Evolutionary conservation across 305 asterid genomes (phyloP), one percentile per base, ranked within the genome.

Genomic region (Rubia tinctorum): DNA sequence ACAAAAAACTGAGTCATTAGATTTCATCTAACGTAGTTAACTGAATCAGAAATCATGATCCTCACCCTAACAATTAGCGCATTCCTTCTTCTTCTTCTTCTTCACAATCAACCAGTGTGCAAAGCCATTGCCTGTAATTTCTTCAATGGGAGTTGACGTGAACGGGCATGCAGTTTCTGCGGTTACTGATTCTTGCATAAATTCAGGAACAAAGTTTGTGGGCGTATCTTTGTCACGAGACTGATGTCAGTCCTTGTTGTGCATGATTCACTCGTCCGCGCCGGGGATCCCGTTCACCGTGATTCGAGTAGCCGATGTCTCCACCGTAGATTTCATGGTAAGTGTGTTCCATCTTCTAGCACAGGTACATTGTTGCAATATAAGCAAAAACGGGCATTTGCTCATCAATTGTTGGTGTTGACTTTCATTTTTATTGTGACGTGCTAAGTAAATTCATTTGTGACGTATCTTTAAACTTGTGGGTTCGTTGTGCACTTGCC

Each of bases 221-320:
- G 79, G 82, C 9, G 82, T 74, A 74, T 79, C 82, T 6, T 40
- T 79, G 20, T 70, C 79, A 3, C 47, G 76, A 66, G 74, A 79
- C 37, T 71, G 42, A 13, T 75, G 66, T 9, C 64, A 65, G 43
- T 79, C 82, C 3, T 11, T 79, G 3, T 45, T 75, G 22, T 79
- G 79, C 71, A 20, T 79, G 76, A 30, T 79, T 7, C 67, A 75
- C 66, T 65, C 75, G 12, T 76, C 82, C 9, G 45, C 75, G 15
- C 79, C 82, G 1, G 66, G 64, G 20, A 71, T 56, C 73, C 75
- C 14, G 60, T 79, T 74, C 53, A 65, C 0, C 17, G 5, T 42
- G 8, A 51, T 43, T 5, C 67, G 76, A 20, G 69, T 18, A 18
- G 73, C 42, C 13, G 76, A 65, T 37, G 66, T 79, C 55, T 79